These are phyloP conservation scores for Penicillium aurantiogriseum DNA, from an alignment of 2,329 filamentous ascomycete species.

Conservation along the genomic window DNA sequence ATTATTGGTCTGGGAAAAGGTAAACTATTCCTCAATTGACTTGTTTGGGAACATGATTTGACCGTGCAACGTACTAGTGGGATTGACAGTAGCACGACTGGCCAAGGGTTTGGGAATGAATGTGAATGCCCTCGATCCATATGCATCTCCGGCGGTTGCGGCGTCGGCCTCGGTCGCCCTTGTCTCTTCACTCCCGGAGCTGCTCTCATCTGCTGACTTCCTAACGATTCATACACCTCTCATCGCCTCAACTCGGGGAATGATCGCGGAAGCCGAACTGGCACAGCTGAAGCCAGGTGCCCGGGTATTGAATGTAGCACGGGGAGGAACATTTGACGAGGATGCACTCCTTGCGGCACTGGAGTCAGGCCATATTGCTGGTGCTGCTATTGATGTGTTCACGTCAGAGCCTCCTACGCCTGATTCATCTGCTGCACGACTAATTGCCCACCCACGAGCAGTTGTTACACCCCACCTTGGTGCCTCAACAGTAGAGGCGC, in stretches of 20 bases:
- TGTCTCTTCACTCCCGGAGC: constrained; percentile 55
- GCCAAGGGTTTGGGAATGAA: constrained; percentile 75
- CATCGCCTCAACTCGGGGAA: constrained; percentile 71
- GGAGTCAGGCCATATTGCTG: constrained; percentile 68
- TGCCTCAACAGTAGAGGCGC: constrained; percentile 76
- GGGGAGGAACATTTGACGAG: constrained; percentile 79
- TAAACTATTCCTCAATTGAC: constrained; percentile 21
- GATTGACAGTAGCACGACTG: constrained; percentile 75
- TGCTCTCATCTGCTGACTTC: constrained; percentile 70
- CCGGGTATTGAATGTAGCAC: constrained; percentile 73
- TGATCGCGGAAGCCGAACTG: constrained; percentile 68
- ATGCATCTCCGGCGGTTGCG: constrained; percentile 71
- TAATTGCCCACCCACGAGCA: constrained; percentile 69
- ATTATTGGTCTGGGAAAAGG: constrained; percentile 80
- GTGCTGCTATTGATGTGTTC: constrained; percentile 78
- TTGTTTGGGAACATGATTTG: not conserved
- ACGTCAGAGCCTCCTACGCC: constrained; percentile 70
- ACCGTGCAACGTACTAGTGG: constrained; percentile 49
- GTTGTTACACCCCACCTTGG: constrained; percentile 78
- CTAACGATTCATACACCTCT: constrained; percentile 79
- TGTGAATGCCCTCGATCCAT: constrained; percentile 72
- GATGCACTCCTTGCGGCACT: constrained; percentile 67
- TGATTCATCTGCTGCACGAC: constrained; percentile 58
- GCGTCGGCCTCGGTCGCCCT: constrained; percentile 65
- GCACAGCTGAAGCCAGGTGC: constrained; percentile 70